Conservation (phyloP, 1,139 yeast species). For the Yamadazyma blattariae region DNA sequence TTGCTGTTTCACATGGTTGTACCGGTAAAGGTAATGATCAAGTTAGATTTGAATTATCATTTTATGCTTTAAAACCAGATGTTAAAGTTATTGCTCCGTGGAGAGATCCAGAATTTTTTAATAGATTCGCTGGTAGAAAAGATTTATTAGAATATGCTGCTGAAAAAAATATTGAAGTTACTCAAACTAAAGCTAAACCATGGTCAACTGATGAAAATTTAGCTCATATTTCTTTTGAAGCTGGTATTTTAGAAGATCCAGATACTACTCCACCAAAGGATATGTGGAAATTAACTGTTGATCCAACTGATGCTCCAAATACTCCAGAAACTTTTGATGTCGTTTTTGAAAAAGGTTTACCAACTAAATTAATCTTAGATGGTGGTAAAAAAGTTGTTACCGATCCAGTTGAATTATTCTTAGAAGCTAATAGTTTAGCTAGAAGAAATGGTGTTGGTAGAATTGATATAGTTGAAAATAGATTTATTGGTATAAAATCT, state of each 20-base stretch:
- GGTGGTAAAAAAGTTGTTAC: constrained; percentile 59
- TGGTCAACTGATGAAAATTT: constrained; percentile 99
- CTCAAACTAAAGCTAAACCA: constrained; percentile 97
- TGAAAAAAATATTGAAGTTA: constrained; percentile 84
- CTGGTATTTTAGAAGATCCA: constrained; percentile 98
- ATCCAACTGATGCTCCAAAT: constrained; percentile 93
- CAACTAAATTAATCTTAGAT: constrained; percentile 73
- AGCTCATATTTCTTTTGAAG: constrained; percentile 98
- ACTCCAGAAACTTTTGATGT: constrained; percentile 86
- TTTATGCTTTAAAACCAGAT: constrained; percentile 97
- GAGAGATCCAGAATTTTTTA: constrained; percentile 94
- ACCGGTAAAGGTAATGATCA: constrained; percentile 99
- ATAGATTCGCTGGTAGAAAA: constrained; percentile 96
- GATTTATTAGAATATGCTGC: constrained; percentile 93
- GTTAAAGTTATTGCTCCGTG: constrained; percentile 97
- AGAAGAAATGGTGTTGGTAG: constrained; percentile 99
- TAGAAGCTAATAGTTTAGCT: constrained; percentile 90
- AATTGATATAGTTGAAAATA: constrained; percentile 97
- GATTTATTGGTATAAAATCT: constrained; percentile 97
- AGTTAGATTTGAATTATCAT: constrained; percentile 94
- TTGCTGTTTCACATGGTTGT: constrained; percentile 98
- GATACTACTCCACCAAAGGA: constrained; percentile 98
- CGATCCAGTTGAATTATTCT: constrained; percentile 88
- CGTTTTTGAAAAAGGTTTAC: constrained; percentile 82
- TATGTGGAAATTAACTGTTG: constrained; percentile 98